A percentile compares a stretch with the other conserved stretches of the same genome.
Conservation (phyloP, 2,329 filamentous ascomycete species). For the Stromatinia cepivora region DNA sequence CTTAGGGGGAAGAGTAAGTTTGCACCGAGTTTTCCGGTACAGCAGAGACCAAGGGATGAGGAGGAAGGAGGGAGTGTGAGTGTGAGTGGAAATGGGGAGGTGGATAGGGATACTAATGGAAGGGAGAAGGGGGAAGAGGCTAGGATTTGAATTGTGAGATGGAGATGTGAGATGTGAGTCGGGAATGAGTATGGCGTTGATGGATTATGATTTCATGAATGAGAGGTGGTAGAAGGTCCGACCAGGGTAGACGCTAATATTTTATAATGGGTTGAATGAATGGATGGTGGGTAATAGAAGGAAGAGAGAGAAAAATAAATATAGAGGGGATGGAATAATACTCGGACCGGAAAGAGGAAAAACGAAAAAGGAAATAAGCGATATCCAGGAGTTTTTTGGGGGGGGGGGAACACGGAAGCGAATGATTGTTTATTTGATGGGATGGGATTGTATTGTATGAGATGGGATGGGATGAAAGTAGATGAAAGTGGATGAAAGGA, state of each 20-base stretch:
- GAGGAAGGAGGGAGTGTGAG: not conserved
- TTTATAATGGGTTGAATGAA: not conserved
- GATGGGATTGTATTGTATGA: no score
- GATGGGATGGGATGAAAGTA: no score
- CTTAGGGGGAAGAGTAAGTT: slow-evolving; percentile 58
- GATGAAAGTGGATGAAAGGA: no score
- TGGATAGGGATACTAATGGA: slow-evolving; percentile 25
- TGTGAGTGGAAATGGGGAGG: slow-evolving; percentile 25
- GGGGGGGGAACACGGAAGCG: no score
- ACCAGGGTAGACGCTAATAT: not conserved
- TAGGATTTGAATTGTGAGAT: not conserved
- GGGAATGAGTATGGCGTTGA: not conserved
- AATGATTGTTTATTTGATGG: no score
- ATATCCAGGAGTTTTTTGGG: not conserved
- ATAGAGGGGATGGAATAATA: not conserved
- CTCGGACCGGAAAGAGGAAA: not conserved
- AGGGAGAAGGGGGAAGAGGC: not conserved
- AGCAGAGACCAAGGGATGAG: not conserved
- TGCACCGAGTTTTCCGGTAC: slow-evolving; percentile 41
- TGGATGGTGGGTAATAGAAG: no score
- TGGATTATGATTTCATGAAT: slow-evolving; percentile 2
- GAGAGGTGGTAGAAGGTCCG: not conserved
- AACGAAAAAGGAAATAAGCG: not conserved
- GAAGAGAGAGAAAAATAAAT: not conserved
- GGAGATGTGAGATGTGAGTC: no score